Evolutionary conservation across 2,329 filamentous ascomycete genomes (phyloP), one percentile per base, ranked within the genome.

Genomic region (Exophiala calicioides): DNA sequence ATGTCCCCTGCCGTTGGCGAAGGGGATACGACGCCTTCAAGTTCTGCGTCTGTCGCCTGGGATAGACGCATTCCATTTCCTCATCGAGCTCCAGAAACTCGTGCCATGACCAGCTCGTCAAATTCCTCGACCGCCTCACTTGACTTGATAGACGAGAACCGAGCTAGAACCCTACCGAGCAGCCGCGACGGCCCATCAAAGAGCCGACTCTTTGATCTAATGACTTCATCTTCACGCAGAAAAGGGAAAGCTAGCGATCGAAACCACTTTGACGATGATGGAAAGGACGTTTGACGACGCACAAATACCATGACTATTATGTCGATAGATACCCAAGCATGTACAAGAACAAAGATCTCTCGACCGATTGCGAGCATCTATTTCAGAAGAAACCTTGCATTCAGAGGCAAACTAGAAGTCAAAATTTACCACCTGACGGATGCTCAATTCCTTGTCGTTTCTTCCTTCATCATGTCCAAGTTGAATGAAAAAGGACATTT

Each of bases 11-110:
- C 16, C 27, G 33, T 46, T 6, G 48, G 44, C 9, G 62, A 50
- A 13, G 68, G 70, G n/a, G 69, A 71, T 23, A 68, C 70, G n/a
- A 71, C 70, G 5, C 70, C 69, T 13, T 70, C 70, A 29, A 72
- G 66, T 50, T 69, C 68, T 13, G 66, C 68, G 4, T 71, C 69
- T 3, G 65, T 65, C 8, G 69, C 62, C 8, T 71, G 69, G 68
- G 71, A 74, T 12, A 62, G 67, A 42, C 66, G 69, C 15, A 64
- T 71, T 27, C 66, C 67, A 2, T 72, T 72, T 15, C 68, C 68
- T 9, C 40, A 52, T 29, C 64, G 64, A 16, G 69, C 67, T 58
- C 62, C 66, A 30, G 69, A 71, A 18, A 50, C 65, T 21, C 66
- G 67, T 12, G 66, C 70, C 26, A 68, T 68, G 56, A 68, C 66